Evolutionary conservation across 257 asterid genomes (phyloP), one percentile per base, ranked within the genome.

Genomic region (Phtheirospermum japonicum): DNA sequence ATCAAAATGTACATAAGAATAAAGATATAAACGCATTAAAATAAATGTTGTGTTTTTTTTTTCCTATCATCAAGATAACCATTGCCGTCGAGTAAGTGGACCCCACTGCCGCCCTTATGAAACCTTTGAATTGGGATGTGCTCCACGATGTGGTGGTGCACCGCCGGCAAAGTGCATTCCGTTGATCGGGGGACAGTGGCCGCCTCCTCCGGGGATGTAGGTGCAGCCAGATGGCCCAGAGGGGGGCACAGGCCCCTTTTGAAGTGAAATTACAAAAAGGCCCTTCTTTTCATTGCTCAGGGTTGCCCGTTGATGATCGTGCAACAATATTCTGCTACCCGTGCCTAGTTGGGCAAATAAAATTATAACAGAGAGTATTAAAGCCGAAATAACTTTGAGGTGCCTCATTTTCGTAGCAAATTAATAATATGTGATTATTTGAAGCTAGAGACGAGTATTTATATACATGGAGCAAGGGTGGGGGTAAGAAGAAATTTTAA

Each of bases 151-250:
- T 56, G 55, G 79, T 23, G 0, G 53, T 6, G 59, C 65, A n/a
- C 18, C 33, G 4, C 71, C 76, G 36, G 72, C n/a, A n/a, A 71
- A 65, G 62, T 67, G 73, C 74, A 62, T 67, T 68, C 57, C 60
- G 0, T 63, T 31, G 64, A 61, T 18, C 33, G 74, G 74, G 13
- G 74, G 74, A 17, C 74, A 63, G 57, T 53, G 54, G 40, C 91
- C 83, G 65, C 69, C 69, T 14, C 64, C 55, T 10, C 88, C 89
- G 4, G 90, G 95, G 74, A 84, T 82, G 78, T 84, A 0, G 68
- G 93, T 84, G 82, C 95, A 84, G 18, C 88, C 75, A 6, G 89
- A 77, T 9, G 89, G 69, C 11, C 81, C 88, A 9, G 93, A 84
- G 51, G 93, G 86, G 60, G 90, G 86, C 54, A 75, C 85, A 1